phyloP scores from a whole-genome alignment of 306 rosid genomes.

The Cicer bijugum region DNA sequence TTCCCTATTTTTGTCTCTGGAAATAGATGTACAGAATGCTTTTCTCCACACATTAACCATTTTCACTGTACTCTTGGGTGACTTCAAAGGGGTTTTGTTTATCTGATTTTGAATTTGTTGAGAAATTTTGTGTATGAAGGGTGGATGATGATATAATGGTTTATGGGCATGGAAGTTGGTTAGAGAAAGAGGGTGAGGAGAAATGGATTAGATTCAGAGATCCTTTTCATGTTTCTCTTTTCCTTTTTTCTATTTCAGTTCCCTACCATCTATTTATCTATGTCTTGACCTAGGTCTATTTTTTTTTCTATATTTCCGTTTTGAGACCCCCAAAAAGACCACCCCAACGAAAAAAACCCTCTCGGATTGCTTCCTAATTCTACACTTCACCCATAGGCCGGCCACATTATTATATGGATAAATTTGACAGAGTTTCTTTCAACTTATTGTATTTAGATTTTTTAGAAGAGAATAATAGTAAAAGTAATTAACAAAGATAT shows the following conservation, averaged over 20 bases:
- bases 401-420: neutral
- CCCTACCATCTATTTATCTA: slow-evolving; percentile 55
- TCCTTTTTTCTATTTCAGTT: slow-evolving; percentile 48
- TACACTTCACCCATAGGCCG: slow-evolving; percentile 26
- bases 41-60: slow-evolving; percentile 98
- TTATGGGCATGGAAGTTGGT: slow-evolving; percentile 40
- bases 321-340: slow-evolving; percentile 45
- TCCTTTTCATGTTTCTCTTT: slow-evolving; percentile 46
- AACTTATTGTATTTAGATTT: too few relatives aligned
- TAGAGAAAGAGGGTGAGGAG: slow-evolving; percentile 39
- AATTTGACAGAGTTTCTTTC: neutral
- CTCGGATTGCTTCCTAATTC: slow-evolving; percentile 57
- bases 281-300: slow-evolving; percentile 37
- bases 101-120: neutral
- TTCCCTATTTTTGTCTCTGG: slow-evolving; percentile 56
- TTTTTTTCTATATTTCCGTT: slow-evolving; percentile 43
- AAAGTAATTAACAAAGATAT: too few relatives aligned
- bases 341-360: slow-evolving; percentile 58
- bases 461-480: too few relatives aligned
- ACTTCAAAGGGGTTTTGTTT: neutral
- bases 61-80: slow-evolving; percentile 16
- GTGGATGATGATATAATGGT: slow-evolving; percentile 12
- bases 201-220: slow-evolving; percentile 53
- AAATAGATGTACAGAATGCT: slow-evolving; percentile 87
- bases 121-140: slow-evolving; percentile 20